Conservation (phyloP, 352 stramenopile species). For the Pythium oligandrum region DNA sequence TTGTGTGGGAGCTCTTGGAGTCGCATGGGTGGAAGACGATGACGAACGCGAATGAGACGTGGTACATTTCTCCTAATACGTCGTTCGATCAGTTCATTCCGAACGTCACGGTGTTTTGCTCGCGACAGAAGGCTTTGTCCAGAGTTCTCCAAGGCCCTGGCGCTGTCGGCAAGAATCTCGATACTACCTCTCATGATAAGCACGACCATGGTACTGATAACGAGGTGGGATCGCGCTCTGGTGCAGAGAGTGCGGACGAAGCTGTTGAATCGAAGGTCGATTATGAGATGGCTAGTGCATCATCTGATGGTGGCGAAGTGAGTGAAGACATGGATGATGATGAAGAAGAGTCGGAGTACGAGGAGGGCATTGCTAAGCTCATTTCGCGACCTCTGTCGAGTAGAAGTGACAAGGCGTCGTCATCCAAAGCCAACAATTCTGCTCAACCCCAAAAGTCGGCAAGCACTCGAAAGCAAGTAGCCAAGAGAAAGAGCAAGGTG, state of each 20-base stretch:
- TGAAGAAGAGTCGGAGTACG: constrained; percentile 19
- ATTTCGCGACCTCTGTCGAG: too few relatives aligned
- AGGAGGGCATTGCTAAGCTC: constrained; percentile 8
- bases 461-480: too few relatives aligned
- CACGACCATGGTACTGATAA: too few relatives aligned
- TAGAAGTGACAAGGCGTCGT: too few relatives aligned
- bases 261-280: not conserved
- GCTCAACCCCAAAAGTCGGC: too few relatives aligned
- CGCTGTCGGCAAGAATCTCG: constrained; percentile 9
- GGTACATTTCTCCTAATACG: constrained; percentile 62
- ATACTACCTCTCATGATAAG: too few relatives aligned
- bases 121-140: constrained; percentile 49
- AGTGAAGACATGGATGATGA: constrained; percentile 15
- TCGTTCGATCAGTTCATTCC: constrained; percentile 63
- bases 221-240: not conserved
- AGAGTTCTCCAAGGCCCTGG: constrained; percentile 50
- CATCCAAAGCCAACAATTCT: too few relatives aligned
- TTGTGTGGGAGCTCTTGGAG: constrained; percentile 58
- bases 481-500: too few relatives aligned
- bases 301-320: not conserved
- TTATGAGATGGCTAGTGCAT: not conserved
- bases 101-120: constrained; percentile 72
- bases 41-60: constrained; percentile 35
- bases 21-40: constrained; percentile 57
- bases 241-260: constrained; percentile 9